Conservation (phyloP, 176 grass and related monocot species). For the bread wheat (Triticum aestivum) region IWGSC_CS_RefSeq_v2.1 NC_057796.1:296415773-296416272, state of each 20-base stretch:
- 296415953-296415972: conserved; percentile 30
- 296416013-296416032: conserved; percentile 11
- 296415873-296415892: background rate
- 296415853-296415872: background rate
- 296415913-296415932: background rate
- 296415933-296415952: conserved; percentile 5
- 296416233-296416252: background rate
- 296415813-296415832: background rate
- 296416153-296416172: background rate
- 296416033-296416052: background rate
- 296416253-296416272: background rate
- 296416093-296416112: background rate
- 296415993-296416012: conserved; percentile 34
- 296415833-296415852: background rate
- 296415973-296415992: conserved; percentile 30
- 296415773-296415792: background rate
- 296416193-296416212: no score
- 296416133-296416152: background rate
- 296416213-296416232: background rate
- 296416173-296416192: background rate
- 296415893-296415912: conserved; percentile 21
- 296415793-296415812: background rate
- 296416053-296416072: conserved; percentile 11
- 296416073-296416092: background rate
- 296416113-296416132: background rate